Evolutionary conservation across 140 eudicot genomes (phyloP), one percentile per base, ranked within the genome.

Genomic region (Anethum foeniculum): DNA sequence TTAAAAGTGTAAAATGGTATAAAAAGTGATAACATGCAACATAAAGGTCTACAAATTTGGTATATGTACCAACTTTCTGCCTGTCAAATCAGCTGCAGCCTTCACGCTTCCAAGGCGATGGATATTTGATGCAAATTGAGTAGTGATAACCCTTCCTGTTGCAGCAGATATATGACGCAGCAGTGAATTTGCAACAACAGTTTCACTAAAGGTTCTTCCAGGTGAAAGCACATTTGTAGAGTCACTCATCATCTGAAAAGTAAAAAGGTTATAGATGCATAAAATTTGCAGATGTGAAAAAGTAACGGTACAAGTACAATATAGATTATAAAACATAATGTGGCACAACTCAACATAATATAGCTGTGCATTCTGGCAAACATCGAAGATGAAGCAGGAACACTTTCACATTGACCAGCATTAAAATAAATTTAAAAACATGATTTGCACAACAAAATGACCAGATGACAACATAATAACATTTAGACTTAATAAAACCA

Each of bases 71-170:
- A 95, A 84, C 88, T 95, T 95, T 81, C 99, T 87, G 82, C 98
- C 98, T 48, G 99, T 92, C 80, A 88, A 84, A 88, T 95, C 99
- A 79, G 99, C 99, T 49, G 99, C 99, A 83, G 99, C 98, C 88
- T 95, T 95, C 41, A 95, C 92, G 84, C 99, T 95, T 72, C 99
- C 99, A 88, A 95, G 97, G 14, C 99, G 91, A 85, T 95, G 99
- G 79, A 95, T 95, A 80, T 95, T 95, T 82, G 99, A 95, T 51
- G 99, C 97, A 88, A 95, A 95, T 52, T 95, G 99, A 83, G 99
- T 95, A 13, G 99, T 91, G 79, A 95, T 93, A 78, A 95, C 98
- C 79, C 99, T 88, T 82, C 99, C 99, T 86, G 88, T 88, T 60
- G 92, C 93, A 83, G 91, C 93, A 77, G 97, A 93, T 71, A 95